These are phyloP conservation scores for Datura wrightii DNA, from an alignment of 257 asterid species.

Conservation along the genomic window DNA sequence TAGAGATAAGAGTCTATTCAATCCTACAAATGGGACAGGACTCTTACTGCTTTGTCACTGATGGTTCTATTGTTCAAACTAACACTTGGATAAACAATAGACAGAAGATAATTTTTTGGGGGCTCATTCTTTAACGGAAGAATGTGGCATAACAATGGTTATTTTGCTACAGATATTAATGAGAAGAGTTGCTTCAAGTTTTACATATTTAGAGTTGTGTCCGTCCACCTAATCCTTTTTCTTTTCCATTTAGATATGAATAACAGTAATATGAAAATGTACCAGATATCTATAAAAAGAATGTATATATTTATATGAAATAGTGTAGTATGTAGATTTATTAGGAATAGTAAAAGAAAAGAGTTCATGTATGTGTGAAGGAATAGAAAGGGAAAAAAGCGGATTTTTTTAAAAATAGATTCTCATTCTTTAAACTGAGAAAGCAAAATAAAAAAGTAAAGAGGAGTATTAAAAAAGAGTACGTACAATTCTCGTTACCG, in stretches of 20 bases:
- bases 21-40: not conserved
- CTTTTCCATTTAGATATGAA: not conserved
- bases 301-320: no score
- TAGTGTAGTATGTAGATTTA: no score
- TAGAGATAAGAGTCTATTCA: not conserved
- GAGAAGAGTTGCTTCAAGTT: not conserved
- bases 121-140: not conserved
- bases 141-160: conserved; percentile 2
- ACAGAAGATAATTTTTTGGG: not conserved
- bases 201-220: not conserved
- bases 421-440: no score
- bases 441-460: no score
- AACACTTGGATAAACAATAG: conserved; percentile 1
- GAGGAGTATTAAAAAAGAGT: no score
- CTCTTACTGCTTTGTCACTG: not conserved
- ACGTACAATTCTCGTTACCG: no score
- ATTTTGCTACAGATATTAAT: not conserved
- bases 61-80: not conserved
- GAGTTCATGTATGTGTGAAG: no score
- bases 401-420: no score
- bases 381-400: no score
- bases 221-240: not conserved
- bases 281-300: no score
- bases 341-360: no score
- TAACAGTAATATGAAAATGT: not conserved